Conservation (phyloP, 768 basidiomycete species). For the Suillus bovinus region DNA sequence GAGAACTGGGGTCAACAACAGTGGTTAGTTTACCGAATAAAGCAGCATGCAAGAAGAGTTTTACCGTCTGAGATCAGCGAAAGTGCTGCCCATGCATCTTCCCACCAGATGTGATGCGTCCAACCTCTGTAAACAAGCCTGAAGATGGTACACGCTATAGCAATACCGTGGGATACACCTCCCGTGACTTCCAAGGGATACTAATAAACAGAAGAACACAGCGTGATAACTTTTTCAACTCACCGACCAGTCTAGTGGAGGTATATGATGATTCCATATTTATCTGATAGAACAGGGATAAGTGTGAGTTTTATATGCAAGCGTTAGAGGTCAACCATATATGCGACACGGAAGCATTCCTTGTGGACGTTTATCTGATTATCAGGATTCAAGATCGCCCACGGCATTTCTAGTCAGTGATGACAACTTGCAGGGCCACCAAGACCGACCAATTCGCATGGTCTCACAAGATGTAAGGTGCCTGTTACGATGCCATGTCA, state of each 20-base stretch:
- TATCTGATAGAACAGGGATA: background rate
- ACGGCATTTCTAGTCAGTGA: background rate
- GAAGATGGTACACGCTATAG: conserved; percentile 25
- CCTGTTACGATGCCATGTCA: background rate
- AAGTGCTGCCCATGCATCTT: conserved; percentile 22
- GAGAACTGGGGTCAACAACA: background rate
- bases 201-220: background rate
- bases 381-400: background rate
- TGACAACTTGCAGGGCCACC: background rate
- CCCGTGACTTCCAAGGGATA: conserved; percentile 11
- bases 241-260: background rate
- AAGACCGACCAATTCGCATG: too few relatives aligned
- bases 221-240: background rate
- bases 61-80: conserved; percentile 18
- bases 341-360: background rate
- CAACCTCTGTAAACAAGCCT: conserved; percentile 24
- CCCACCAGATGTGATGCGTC: conserved; percentile 25
- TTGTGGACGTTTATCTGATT: background rate
- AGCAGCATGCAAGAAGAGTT: background rate
- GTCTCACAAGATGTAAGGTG: background rate
- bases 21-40: background rate
- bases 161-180: conserved; percentile 20
- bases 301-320: background rate
- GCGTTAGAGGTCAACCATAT: background rate
- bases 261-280: too few relatives aligned